Evolutionary conservation across 2,329 filamentous ascomycete genomes (phyloP), one percentile per base, ranked within the genome.

Genomic region (Claviceps spartinae): DNA sequence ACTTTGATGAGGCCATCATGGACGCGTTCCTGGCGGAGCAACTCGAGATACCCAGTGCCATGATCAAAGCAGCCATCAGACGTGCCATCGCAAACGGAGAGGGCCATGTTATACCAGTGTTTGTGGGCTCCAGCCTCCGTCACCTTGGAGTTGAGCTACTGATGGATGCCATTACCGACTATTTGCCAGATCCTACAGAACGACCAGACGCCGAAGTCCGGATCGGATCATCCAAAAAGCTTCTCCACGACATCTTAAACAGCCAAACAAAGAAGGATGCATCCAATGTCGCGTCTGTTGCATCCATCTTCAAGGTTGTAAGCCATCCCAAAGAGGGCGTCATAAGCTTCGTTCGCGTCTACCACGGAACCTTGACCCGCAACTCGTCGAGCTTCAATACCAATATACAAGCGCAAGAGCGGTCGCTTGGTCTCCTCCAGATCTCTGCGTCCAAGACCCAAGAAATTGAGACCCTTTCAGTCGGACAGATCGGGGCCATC

Each of bases 121-220:
- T 95, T 67, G 88, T 88, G 0, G 91, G 91, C 2, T 90, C 91
- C 5, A 96, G 90, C 65, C 89, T 97, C 67, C 82, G 86, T 43
- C 95, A 97, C 58, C 88, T 97, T 55, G 93, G 93, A 7, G 89
- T 97, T 4, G 88, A 96, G 65, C 88, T 90, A 30, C 73, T 98
- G 22, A 77, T 97, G 50, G 89, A 97, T 65, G 88, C 88, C 40
- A 82, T 97, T 13, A 81, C 88, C 8, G 87, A 96, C 62, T 83
- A 96, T 46, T 74, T 97, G 2, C 93, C 93, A 0, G 87, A 82
- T 57, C 93, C 93, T 0, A 70, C 76, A 1, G 88, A 96, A 62
- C 77, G 87, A 18, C 86, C 88, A 8, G 85, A 91, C 61, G 78
- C 88, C 0, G 82, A 89, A 59, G 79, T 96, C 49, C 85, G 79